Evolutionary conservation across 2,329 filamentous ascomycete genomes (phyloP).

Genomic region (Colletotrichum cereale): DNA sequence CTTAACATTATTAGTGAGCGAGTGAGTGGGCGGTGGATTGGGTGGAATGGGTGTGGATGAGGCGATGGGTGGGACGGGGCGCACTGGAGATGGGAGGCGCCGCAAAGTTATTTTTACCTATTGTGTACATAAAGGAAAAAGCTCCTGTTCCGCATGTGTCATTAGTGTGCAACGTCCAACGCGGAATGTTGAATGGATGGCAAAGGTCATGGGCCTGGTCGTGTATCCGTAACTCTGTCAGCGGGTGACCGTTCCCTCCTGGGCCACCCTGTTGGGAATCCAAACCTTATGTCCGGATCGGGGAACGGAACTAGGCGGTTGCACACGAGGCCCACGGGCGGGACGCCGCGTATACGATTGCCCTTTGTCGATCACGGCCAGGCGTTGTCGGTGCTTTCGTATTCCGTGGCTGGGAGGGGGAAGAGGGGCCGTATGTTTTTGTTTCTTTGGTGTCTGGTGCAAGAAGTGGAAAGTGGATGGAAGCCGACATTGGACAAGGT

Average conservation of each 20-base stretch:
- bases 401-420: slow-evolving; percentile 13
- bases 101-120: slow-evolving; percentile 35
- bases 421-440: no score
- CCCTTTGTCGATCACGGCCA: background rate
- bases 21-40: slow-evolving; percentile 1
- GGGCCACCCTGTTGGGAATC: slow-evolving; percentile 5
- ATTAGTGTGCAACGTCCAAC: background rate
- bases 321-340: slow-evolving; percentile 11
- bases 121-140: no score
- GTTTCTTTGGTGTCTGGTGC: background rate
- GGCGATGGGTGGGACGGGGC: slow-evolving; percentile 27
- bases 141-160: background rate
- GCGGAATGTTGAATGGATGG: background rate
- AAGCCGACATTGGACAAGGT: background rate
- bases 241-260: background rate
- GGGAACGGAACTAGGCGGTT: background rate
- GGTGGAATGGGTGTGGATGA: slow-evolving; percentile 9
- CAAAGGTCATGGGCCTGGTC: background rate
- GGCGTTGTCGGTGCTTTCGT: slow-evolving; percentile 5
- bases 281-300: slow-evolving; percentile 26
- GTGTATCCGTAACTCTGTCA: background rate
- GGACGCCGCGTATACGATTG: background rate
- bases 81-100: slow-evolving; percentile 35
- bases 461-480: background rate
- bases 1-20: no score